Percentiles rank a stretch among this genome's conserved stretches.
These are phyloP conservation scores for Oryza brachyantha DNA, from an alignment of 176 grass and related monocot genomes.

Conservation along the genomic window DNA sequence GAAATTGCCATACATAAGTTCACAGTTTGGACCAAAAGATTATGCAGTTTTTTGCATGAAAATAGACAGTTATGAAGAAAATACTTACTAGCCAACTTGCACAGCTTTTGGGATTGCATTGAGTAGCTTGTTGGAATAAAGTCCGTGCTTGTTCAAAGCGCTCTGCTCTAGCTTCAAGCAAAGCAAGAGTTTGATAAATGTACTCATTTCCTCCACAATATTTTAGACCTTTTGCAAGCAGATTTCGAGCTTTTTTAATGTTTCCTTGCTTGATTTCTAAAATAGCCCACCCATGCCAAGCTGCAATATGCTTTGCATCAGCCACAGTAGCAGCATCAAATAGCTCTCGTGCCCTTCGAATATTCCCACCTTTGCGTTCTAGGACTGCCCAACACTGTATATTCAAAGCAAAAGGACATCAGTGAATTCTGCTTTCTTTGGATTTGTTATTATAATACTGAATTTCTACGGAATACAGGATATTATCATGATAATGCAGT, in stretches of 20 bases:
- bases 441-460: constrained; percentile 14
- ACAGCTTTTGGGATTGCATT: constrained; percentile 93
- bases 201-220: constrained; percentile 97
- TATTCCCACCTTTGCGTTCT: constrained; percentile 83
- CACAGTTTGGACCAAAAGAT: neutral
- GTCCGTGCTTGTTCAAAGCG: constrained; percentile 71
- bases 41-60: constrained; percentile 17
- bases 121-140: constrained; percentile 83
- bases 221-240: constrained; percentile 82
- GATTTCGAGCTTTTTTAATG: constrained; percentile 83
- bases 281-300: constrained; percentile 98
- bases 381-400: constrained; percentile 96
- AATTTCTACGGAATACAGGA: neutral
- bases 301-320: constrained; percentile 80
- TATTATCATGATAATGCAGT: neutral
- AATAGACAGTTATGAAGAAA: constrained; percentile 36
- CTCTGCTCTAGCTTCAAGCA: constrained; percentile 89
- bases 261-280: constrained; percentile 98
- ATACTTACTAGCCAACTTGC: constrained; percentile 97
- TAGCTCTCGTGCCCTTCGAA: constrained; percentile 75
- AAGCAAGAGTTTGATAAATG: constrained; percentile 97
- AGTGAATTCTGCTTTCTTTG: constrained; percentile 1
- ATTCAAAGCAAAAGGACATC: constrained; percentile 27
- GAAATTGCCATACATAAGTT: constrained; percentile 41
- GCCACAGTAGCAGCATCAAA: constrained; percentile 97